Conservation (phyloP, 2,329 filamentous ascomycete genomes). For the Talaromyces piceae region DNA sequence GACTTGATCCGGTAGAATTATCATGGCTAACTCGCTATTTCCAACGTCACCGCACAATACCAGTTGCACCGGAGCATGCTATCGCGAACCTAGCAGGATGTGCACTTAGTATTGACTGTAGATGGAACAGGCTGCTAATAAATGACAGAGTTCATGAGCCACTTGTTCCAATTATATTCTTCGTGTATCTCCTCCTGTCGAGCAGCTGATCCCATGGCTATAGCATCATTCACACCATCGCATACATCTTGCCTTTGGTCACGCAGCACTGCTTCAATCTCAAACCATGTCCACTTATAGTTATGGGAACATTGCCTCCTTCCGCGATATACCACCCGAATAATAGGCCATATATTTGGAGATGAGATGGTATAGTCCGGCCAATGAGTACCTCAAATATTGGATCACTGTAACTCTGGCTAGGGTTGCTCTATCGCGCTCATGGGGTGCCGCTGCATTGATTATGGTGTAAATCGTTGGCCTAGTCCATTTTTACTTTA, state of each 20-base stretch:
- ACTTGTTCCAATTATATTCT: neutral
- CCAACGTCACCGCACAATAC: neutral
- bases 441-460: neutral
- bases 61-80: neutral
- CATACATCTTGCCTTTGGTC: neutral
- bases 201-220: neutral
- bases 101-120: neutral
- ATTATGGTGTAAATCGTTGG: neutral
- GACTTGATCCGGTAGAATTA: neutral
- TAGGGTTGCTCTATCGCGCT: neutral
- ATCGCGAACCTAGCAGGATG: neutral
- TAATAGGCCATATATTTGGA: neutral
- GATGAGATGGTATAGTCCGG: neutral
- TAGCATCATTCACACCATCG: neutral
- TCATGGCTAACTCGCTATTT: neutral
- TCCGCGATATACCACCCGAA: neutral
- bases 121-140: neutral
- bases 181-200: neutral
- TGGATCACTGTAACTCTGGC: neutral
- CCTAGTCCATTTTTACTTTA: neutral
- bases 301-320: neutral
- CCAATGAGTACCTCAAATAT: neutral
- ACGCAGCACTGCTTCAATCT: neutral
- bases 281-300: neutral
- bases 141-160: neutral